Evolutionary conservation across 2,329 filamentous ascomycete species (phyloP), one percentile per base, ranked within the genome.

Genomic region (Orbilia oligospora): DNA sequence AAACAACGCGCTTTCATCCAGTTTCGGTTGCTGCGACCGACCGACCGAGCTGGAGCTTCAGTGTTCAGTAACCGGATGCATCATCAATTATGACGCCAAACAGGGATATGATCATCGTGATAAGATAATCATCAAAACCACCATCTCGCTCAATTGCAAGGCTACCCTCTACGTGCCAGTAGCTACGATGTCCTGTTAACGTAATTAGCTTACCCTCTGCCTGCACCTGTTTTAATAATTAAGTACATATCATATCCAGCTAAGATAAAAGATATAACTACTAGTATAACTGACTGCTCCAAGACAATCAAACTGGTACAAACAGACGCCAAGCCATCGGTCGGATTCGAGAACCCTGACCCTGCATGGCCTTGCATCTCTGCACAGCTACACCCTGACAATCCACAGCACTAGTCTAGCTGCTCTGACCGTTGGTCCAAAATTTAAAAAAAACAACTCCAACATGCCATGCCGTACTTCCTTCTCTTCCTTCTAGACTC

Each of bases 11-110:
- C 56, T 27, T 24, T 24, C 22, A 51, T 14, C 53, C 20, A 20
- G 0, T 44, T 44, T 58, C 9, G 53, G 56, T 61, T 44, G 27
- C 27, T n/a, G 55, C 55, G n/a, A n/a, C n/a, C n/a, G n/a, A n/a
- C n/a, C n/a, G 56, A 61, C 56, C 56, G 30, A 61, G 56, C 56
- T 44, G 56, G 56, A 61, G 56, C 56, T 61, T 61, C 36, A 44
- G 56, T 38, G n/a, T 61, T 61, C 36, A 44, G 56, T 38, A 30
- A 18, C 30, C 30, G n/a, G n/a, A 20, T 20, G 44, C 44, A 46
- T 18, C n/a, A 30, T 30, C 27, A 30, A 46, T 41, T 41, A 46
- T 46, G 44, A 44, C 44, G 44, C 44, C 44, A 46, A 8, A 30
- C 27, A 3, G 27, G 27, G 27, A 30, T 30, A 6, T 30, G 38